These are phyloP conservation scores for Pilobolus umbonatus DNA, from an alignment of 192 early-diverging fungal genomes.

Conservation along the genomic window DNA sequence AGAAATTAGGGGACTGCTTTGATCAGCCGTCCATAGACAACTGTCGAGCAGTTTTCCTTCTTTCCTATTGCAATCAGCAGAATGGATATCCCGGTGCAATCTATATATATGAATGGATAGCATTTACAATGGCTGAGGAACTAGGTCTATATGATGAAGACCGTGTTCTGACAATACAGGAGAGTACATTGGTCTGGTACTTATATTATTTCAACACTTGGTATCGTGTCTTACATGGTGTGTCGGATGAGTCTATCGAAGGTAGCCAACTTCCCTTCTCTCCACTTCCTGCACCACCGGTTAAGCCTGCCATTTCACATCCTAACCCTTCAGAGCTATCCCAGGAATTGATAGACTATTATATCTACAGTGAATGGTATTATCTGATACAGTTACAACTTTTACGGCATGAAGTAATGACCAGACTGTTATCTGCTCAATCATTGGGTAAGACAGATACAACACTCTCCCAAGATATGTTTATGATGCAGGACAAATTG, in stretches of 20 bases:
- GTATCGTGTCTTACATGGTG: conserved; percentile 34
- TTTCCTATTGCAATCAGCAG: conserved; percentile 36
- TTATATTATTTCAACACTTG: conserved; percentile 37
- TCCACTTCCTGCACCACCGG: conserved; percentile 5
- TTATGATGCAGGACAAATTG: conserved; percentile 14
- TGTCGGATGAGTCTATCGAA: neutral
- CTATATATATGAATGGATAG: conserved; percentile 37
- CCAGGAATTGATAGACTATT: conserved; percentile 22
- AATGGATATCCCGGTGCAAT: conserved; percentile 30
- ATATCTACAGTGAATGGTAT: conserved; percentile 27
- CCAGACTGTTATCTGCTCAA: conserved; percentile 19
- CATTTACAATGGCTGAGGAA: conserved; percentile 37
- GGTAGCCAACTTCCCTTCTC: conserved; percentile 15
- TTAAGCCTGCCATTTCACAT: neutral
- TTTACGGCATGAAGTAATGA: conserved; percentile 28
- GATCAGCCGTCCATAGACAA: conserved; percentile 33
- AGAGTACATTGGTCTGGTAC: conserved; percentile 34
- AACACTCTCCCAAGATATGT: conserved; percentile 19
- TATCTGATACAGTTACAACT: conserved; percentile 31
- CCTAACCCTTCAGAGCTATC: too few relatives aligned
- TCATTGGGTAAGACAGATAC: conserved; percentile 6
- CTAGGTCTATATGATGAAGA: conserved; percentile 28
- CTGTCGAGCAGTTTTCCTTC: conserved; percentile 29
- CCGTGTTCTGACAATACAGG: conserved; percentile 16
- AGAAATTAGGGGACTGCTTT: conserved; percentile 32